These are phyloP conservation scores for Mycena citricolor DNA, from an alignment of 1,284 basidiomycete species.

Conservation along the genomic window DNA sequence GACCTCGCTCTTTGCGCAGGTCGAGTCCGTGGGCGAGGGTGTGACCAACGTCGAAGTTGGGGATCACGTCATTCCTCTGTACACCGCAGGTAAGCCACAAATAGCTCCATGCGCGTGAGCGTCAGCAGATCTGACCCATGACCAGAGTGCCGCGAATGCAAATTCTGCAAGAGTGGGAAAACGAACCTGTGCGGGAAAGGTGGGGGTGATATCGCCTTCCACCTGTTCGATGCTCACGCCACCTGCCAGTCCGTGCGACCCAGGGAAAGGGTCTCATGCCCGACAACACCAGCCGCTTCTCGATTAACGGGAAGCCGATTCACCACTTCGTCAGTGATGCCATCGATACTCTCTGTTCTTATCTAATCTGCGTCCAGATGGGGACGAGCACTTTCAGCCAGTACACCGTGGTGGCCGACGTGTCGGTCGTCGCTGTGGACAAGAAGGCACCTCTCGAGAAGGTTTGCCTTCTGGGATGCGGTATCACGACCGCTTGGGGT, in stretches of 20 bases:
- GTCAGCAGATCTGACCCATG: constrained; percentile 5
- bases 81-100: constrained; percentile 73
- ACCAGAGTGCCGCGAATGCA: constrained; percentile 90
- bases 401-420: constrained; percentile 98
- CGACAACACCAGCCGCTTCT: constrained; percentile 90
- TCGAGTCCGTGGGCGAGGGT: constrained; percentile 93
- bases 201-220: constrained; percentile 35
- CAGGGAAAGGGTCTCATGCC: constrained; percentile 98
- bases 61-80: constrained; percentile 93
- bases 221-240: neutral
- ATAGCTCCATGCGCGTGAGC: constrained; percentile 68
- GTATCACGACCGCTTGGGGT: constrained; percentile 97
- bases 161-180: constrained; percentile 99
- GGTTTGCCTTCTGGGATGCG: constrained; percentile 92
- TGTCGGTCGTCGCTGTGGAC: constrained; percentile 92
- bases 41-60: constrained; percentile 82
- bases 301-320: constrained; percentile 84
- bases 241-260: constrained; percentile 75
- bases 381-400: constrained; percentile 98
- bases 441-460: constrained; percentile 88
- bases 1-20: constrained; percentile 43
- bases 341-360: too few species aligned
- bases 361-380: constrained; percentile 62
- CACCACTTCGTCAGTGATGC: constrained; percentile 83
- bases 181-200: constrained; percentile 93